Evolutionary conservation across 2,329 filamentous ascomycete species (phyloP).

Genomic region (Penicillium sp.): DNA sequence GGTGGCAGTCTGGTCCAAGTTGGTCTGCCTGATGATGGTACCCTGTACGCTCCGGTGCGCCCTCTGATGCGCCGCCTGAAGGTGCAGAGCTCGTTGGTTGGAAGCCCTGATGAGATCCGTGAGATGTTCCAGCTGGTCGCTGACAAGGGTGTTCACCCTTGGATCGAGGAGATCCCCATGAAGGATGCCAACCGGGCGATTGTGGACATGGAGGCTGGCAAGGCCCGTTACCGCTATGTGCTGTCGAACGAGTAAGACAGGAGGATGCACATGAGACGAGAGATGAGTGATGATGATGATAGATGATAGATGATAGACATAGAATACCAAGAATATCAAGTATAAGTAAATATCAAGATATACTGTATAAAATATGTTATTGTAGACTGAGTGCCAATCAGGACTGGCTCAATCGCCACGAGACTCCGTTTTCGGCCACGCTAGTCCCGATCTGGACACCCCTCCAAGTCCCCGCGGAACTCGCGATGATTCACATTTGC

Average conservation of each 20-base stretch:
- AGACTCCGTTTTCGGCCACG: conserved; percentile 33
- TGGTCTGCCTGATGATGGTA: conserved; percentile 65
- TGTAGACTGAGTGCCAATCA: conserved; percentile 1
- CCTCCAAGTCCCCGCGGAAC: conserved; percentile 7
- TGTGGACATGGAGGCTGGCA: conserved; percentile 49
- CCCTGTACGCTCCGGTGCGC: conserved; percentile 59
- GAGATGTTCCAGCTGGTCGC: conserved; percentile 51
- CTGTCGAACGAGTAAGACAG: conserved; percentile 44
- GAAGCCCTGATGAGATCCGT: conserved; percentile 45
- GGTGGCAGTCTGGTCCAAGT: conserved; percentile 68
- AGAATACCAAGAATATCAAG: no score
- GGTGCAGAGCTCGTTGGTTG: conserved; percentile 54
- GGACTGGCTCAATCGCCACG: conserved; percentile 22
- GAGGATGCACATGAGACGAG: conserved; percentile 5
- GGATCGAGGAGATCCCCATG: conserved; percentile 49
- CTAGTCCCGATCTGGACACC: conserved; percentile 26
- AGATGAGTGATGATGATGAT: conserved; percentile 2
- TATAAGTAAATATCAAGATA: not conserved
- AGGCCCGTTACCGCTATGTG: conserved; percentile 52
- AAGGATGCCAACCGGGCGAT: conserved; percentile 49
- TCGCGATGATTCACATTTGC: conserved; percentile 25
- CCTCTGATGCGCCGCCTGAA: conserved; percentile 60
- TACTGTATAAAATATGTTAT: not conserved
- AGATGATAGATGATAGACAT: conserved; percentile 8
- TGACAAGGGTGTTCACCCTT: conserved; percentile 45